These are phyloP conservation scores for Candida methanosorbosa DNA, from an alignment of 805 yeast genomes.

Conservation along the genomic window DNA sequence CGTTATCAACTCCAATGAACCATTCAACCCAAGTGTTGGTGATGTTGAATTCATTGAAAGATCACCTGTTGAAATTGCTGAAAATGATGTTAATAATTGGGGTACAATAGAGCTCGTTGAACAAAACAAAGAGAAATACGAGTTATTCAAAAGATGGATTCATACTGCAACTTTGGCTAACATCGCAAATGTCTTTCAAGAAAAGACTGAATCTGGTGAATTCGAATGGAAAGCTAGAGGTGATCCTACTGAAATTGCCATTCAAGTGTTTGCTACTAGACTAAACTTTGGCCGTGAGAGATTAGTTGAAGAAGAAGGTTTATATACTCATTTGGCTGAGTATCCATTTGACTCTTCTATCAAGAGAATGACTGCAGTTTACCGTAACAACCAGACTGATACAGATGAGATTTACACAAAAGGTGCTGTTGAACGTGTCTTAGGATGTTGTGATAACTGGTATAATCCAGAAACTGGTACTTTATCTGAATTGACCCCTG, in stretches of 20 bases:
- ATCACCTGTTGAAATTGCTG: slow-evolving; percentile 28
- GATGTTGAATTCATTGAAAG: slow-evolving; percentile 25
- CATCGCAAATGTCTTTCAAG: slow-evolving; percentile 55
- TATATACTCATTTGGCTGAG: slow-evolving; percentile 44
- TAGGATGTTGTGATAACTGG: slow-evolving; percentile 50
- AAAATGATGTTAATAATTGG: slow-evolving; percentile 27
- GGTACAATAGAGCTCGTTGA: slow-evolving; percentile 17
- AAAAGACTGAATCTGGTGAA: slow-evolving; percentile 29
- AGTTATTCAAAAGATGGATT: slow-evolving; percentile 41
- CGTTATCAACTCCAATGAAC: slow-evolving; percentile 47
- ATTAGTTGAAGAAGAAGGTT: slow-evolving; percentile 29
- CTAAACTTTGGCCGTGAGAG: slow-evolving; percentile 39
- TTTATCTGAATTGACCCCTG: slow-evolving; percentile 28
- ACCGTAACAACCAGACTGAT: slow-evolving; percentile 24
- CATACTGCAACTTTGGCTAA: slow-evolving; percentile 69
- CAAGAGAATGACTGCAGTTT: slow-evolving; percentile 65
- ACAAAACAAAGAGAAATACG: slow-evolving; percentile 10
- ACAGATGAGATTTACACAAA: slow-evolving; percentile 37
- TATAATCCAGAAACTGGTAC: slow-evolving; percentile 27
- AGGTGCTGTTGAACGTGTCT: slow-evolving; percentile 71
- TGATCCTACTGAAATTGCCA: slow-evolving; percentile 86
- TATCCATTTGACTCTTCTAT: slow-evolving; percentile 70
- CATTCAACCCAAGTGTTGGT: slow-evolving; percentile 59
- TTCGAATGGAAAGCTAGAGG: slow-evolving; percentile 70
- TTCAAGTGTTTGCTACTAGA: slow-evolving; percentile 67